Conservation (phyloP, 805 yeast species). For the Blastobotrys peoriensis region DNA sequence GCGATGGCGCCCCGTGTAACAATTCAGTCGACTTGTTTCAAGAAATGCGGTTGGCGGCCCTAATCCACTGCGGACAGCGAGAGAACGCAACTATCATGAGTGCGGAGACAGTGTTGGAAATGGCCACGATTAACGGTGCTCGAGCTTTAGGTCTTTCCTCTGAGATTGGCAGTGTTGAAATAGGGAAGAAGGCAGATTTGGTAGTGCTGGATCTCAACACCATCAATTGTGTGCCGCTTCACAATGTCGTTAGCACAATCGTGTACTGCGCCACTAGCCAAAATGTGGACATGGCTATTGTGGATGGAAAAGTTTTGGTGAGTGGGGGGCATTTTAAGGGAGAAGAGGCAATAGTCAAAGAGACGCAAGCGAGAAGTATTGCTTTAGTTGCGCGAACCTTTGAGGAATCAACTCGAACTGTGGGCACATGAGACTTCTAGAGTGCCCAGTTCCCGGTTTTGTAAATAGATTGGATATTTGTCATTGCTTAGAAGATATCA, state of each 20-base stretch:
- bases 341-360: conserved; percentile 1
- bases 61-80: conserved; percentile 4
- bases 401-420: no score
- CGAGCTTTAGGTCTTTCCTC: conserved; percentile 2
- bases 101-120: conserved; percentile 5
- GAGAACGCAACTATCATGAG: background rate
- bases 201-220: conserved; percentile 2
- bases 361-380: background rate
- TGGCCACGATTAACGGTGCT: conserved; percentile 9
- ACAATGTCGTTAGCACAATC: conserved; percentile 3
- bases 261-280: conserved; percentile 4
- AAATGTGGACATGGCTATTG: conserved; percentile 5
- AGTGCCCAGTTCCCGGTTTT: no score
- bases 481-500: no score
- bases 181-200: conserved; percentile 11
- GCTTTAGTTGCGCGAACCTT: background rate
- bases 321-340: conserved; percentile 1
- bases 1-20: conserved; percentile 10
- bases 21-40: conserved; percentile 6
- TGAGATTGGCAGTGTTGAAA: conserved; percentile 4
- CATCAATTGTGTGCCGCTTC: background rate
- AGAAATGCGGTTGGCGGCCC: conserved; percentile 8
- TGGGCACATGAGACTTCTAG: no score
- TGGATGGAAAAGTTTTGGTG: conserved; percentile 6
- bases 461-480: no score